Conservation (phyloP, 1,139 yeast species). For the Hanseniaspora gamundiae region DNA sequence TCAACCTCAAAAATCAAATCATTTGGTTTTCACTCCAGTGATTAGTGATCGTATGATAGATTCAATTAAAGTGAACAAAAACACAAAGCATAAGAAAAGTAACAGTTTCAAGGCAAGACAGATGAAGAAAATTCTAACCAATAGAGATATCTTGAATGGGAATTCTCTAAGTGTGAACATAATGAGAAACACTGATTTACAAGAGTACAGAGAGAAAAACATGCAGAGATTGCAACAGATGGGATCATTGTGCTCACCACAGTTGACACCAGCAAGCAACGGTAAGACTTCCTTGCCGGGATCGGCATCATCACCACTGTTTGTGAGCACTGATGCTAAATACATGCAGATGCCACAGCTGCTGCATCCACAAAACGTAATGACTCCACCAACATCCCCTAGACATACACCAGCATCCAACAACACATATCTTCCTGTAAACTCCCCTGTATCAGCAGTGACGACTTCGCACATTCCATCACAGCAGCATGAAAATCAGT, state of each 20-base stretch:
- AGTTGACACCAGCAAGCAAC: neutral
- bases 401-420: neutral
- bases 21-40: constrained; percentile 17
- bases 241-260: neutral
- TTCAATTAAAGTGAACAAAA: constrained; percentile 13
- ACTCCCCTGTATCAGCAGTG: neutral
- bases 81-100: constrained; percentile 21
- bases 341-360: constrained; percentile 1
- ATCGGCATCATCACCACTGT: neutral
- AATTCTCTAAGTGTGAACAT: constrained; percentile 12
- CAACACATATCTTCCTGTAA: neutral
- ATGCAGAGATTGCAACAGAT: neutral
- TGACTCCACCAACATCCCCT: constrained; percentile 1
- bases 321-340: neutral
- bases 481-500: too few relatives aligned
- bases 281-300: neutral
- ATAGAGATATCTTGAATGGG: constrained; percentile 19
- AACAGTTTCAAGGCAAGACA: constrained; percentile 26
- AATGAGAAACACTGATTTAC: constrained; percentile 2
- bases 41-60: constrained; percentile 23
- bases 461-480: neutral
- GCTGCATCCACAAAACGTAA: neutral
- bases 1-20: constrained; percentile 4
- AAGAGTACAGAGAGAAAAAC: neutral
- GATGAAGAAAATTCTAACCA: constrained; percentile 20